These are phyloP conservation scores for Fusarium praegraminearum DNA, from an alignment of 2,329 filamentous ascomycete species.

Conservation along the genomic window DNA sequence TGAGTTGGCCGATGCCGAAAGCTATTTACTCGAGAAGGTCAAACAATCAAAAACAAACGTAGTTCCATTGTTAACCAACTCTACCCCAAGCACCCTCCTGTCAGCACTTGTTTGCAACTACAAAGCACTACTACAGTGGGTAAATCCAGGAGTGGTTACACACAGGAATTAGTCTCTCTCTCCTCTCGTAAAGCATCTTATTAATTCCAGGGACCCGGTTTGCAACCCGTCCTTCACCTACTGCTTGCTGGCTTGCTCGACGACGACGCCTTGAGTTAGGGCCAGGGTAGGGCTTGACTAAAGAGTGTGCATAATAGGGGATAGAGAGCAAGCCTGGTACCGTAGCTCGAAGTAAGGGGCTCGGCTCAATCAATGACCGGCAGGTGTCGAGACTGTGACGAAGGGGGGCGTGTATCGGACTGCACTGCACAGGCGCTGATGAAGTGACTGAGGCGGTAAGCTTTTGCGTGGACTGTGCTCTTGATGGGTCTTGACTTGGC, in stretches of 20 bases:
- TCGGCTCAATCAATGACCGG: not conserved
- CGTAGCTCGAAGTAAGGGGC: not conserved
- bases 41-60: slow-evolving; percentile 7
- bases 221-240: slow-evolving; percentile 1
- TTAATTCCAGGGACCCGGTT: slow-evolving; percentile 37
- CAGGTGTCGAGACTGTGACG: not conserved
- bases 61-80: not conserved
- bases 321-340: not conserved
- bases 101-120: not conserved
- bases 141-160: slow-evolving; percentile 1
- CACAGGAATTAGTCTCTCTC: not conserved
- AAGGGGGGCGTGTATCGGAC: slow-evolving; percentile 11
- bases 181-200: slow-evolving; percentile 9
- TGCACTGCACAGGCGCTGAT: not conserved
- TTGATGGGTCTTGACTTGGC: slow-evolving; percentile 5
- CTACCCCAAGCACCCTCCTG: not conserved
- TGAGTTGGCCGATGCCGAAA: not conserved
- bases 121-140: not conserved
- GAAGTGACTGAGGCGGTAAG: slow-evolving; percentile 32
- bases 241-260: not conserved
- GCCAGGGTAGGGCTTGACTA: slow-evolving; percentile 22
- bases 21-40: not conserved
- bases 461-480: slow-evolving; percentile 34
- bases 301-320: slow-evolving; percentile 23
- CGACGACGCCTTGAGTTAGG: slow-evolving; percentile 16